phyloP scores from a whole-genome alignment of 176 grass and related monocot species.

The Ananas comosus region DNA sequence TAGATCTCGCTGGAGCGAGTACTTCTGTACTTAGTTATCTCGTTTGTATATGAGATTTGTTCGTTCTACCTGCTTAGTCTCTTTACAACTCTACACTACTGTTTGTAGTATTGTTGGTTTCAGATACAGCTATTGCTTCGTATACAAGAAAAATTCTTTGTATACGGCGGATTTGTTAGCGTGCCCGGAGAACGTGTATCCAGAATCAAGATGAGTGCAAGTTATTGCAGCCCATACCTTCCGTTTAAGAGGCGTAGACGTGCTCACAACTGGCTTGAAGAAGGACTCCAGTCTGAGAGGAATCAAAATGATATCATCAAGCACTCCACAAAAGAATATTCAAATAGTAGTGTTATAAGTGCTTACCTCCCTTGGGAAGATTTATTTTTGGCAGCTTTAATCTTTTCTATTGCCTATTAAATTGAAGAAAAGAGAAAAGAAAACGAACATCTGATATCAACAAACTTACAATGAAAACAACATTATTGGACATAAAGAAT shows the following conservation, averaged over 20 bases:
- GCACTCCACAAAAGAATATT: background rate
- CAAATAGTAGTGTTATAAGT: conserved; percentile 3
- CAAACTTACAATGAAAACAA: conserved; percentile 8
- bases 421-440: conserved; percentile 21
- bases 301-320: conserved; percentile 19
- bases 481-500: conserved; percentile 5
- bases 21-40: no score
- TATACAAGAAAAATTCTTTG: no score
- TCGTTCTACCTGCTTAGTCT: no score
- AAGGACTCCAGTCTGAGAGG: conserved; percentile 42
- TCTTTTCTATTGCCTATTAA: conserved; percentile 71
- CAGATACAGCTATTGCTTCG: no score
- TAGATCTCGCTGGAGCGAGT: no score
- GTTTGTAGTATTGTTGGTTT: no score
- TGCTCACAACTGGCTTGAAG: conserved; percentile 27
- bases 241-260: conserved; percentile 9
- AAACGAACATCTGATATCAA: conserved; percentile 18
- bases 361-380: conserved; percentile 49
- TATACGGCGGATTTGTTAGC: no score
- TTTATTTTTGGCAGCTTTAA: conserved; percentile 60
- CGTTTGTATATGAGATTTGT: no score
- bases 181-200: no score
- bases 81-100: no score
- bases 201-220: background rate
- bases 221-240: background rate